Evolutionary conservation across 1,284 basidiomycete genomes (phyloP).

Genomic region (Singerocomus rubriflavus): DNA sequence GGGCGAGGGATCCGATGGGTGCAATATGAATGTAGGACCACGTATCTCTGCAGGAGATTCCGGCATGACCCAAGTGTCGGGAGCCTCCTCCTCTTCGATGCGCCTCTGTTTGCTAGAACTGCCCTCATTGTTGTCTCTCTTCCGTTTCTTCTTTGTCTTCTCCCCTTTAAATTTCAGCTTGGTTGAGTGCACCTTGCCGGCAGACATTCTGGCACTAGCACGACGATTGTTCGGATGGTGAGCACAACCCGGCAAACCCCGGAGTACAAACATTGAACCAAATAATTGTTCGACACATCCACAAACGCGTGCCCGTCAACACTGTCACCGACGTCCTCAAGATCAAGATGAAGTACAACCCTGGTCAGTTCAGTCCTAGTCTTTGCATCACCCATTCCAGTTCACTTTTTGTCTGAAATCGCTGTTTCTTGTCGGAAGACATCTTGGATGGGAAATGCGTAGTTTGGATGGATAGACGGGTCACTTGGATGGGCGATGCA

Average conservation of each 20-base stretch:
- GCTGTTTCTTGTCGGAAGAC: slow-evolving; percentile 24
- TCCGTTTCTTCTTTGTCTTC: slow-evolving; percentile 78
- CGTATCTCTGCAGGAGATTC: slow-evolving; percentile 71
- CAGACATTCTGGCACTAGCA: slow-evolving; percentile 19
- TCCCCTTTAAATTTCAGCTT: slow-evolving; percentile 88
- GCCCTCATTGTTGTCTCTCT: slow-evolving; percentile 50
- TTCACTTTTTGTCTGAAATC: slow-evolving; percentile 22
- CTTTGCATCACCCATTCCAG: not conserved
- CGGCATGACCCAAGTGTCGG: slow-evolving; percentile 77
- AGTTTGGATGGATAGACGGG: slow-evolving; percentile 43
- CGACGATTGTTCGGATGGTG: not conserved
- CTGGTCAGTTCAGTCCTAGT: slow-evolving; percentile 53
- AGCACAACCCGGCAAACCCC: slow-evolving; percentile 23
- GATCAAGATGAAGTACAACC: slow-evolving; percentile 77
- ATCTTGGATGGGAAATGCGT: slow-evolving; percentile 52
- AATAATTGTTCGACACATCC: slow-evolving; percentile 23
- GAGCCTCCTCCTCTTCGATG: slow-evolving; percentile 57
- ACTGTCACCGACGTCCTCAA: slow-evolving; percentile 53
- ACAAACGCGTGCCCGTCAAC: slow-evolving; percentile 21
- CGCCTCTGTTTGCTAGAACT: slow-evolving; percentile 47
- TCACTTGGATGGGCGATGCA: slow-evolving; percentile 24
- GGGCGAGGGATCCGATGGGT: slow-evolving; percentile 72
- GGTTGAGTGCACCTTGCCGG: slow-evolving; percentile 56
- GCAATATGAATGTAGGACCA: slow-evolving; percentile 78
- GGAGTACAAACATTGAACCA: slow-evolving; percentile 35